Conservation (phyloP, 2,329 filamentous ascomycete genomes). For the Thyridium curvatum region DNA sequence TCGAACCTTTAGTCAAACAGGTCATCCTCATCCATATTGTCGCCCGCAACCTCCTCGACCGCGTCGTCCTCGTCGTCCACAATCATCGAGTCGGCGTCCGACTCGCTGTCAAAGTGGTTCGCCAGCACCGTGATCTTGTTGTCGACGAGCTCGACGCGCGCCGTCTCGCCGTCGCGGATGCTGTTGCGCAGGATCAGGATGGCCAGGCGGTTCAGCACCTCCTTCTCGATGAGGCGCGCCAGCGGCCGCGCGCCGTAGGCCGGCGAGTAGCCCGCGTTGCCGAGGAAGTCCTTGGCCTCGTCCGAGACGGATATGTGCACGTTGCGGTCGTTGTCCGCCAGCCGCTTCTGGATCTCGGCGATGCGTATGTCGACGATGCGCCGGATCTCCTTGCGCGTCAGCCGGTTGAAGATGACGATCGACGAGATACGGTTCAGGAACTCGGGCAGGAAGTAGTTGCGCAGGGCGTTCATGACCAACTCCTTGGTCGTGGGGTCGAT, state of each 20-base stretch:
- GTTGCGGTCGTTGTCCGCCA: conserved; percentile 79
- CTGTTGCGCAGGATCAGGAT: conserved; percentile 83
- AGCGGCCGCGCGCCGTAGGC: conserved; percentile 91
- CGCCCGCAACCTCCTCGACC: conserved; percentile 58
- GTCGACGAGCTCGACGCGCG: conserved; percentile 70
- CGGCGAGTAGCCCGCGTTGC: conserved; percentile 85
- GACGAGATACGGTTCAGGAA: conserved; percentile 98
- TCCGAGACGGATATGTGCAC: conserved; percentile 76
- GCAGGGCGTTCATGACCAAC: conserved; percentile 82
- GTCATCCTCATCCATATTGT: conserved; percentile 54
- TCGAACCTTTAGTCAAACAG: conserved; percentile 13
- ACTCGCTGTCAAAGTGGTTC: conserved; percentile 67
- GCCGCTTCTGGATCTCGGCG: conserved; percentile 81
- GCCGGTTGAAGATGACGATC: conserved; percentile 96
- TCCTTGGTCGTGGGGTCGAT: conserved; percentile 84
- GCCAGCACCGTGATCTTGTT: conserved; percentile 75
- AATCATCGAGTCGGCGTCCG: conserved; percentile 62
- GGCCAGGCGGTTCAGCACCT: conserved; percentile 89
- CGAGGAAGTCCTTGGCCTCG: conserved; percentile 89
- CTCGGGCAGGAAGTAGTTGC: conserved; percentile 95
- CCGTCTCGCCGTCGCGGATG: conserved; percentile 79
- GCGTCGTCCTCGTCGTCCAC: conserved; percentile 65
- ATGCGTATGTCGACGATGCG: conserved; percentile 92
- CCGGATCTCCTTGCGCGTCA: conserved; percentile 83
- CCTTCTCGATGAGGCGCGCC: conserved; percentile 87